A percentile compares a stretch with the other conserved stretches of the same genome.
Conservation (phyloP, 371 early-diverging fungal species). For the Mucor plumbeus region DNA sequence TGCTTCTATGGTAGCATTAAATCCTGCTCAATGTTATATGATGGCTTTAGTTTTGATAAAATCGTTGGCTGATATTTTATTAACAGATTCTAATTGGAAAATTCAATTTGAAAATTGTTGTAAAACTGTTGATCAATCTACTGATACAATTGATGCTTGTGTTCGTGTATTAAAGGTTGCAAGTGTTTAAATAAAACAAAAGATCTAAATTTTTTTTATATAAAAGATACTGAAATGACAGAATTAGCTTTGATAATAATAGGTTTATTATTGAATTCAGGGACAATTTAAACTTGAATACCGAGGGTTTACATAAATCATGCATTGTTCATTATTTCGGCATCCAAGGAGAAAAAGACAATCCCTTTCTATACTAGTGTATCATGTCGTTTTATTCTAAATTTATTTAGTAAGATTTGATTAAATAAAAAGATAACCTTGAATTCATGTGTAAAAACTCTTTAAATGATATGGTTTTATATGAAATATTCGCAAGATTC, state of each 20-base stretch:
- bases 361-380: too few relatives aligned
- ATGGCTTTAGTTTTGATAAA: conserved; percentile 52
- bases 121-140: conserved; percentile 36
- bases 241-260: too few relatives aligned
- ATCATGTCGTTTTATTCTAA: neutral
- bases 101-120: conserved; percentile 43
- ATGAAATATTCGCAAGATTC: neutral
- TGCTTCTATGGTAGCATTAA: conserved; percentile 46
- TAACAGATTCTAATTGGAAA: conserved; percentile 27
- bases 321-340: neutral
- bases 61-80: conserved; percentile 34
- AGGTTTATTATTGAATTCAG: too few relatives aligned
- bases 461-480: neutral
- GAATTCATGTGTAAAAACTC: neutral
- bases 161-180: conserved; percentile 49
- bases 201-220: too few relatives aligned
- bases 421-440: neutral
- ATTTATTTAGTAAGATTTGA: neutral
- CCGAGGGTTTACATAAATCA: neutral
- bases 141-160: conserved; percentile 51
- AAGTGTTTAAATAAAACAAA: conserved; percentile 32
- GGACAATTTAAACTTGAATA: neutral
- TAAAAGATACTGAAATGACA: neutral
- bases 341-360: neutral
- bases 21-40: conserved; percentile 51